Base-by-base conservation (phyloP, 2,329 filamentous ascomycete species). In the Alternaria viburni region DNA sequence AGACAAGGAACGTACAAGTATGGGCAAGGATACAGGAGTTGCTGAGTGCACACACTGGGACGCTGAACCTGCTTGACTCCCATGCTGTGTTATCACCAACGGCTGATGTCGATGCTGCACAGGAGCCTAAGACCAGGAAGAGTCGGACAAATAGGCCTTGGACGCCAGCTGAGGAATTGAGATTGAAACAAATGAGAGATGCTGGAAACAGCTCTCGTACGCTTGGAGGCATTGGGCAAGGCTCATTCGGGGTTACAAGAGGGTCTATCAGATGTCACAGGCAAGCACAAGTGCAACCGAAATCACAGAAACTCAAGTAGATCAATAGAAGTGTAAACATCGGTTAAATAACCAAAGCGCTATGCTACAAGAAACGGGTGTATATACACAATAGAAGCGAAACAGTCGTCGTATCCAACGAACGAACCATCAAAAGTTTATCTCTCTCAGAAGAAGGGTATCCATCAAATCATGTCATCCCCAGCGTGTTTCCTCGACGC, bases 101-200 rank as follows among this genome's bases (percentile, higher is more conserved):
- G 45, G 63, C 68, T 12, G 69, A 75, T 17, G 61, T 59, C 19
- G 75, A 79, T 25, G 55, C 69, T 56, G 60, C 65, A 11, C 77
- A 74, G 65, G 80, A 79, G 68, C 80, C 71, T 59, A 76, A 85
- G 7, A 85, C 88, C 51, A 99, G 98, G 84, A 97, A 97, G 84
- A 96, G 93, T 74, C 87, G 96, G 64, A 98, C 96, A n/a, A 99
- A 99, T 78, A 99, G 95, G 3, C 96, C 96, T 0, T 99, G 96
- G 96, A 97, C 94, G 2, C 93, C 95, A 3, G 92, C 92, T 32
- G 96, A 99, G 80, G 96, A 99, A 81, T 89, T 95, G 77, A 86
- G 93, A 49, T 84, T 99, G 72, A 98, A 98, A 85, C 89, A 91
- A 70, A 96, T 99, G 93, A 88, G 96, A 74, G 96, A 98, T 80